Evolutionary conservation across 116 monocot species (phyloP), one percentile per base, ranked within the genome.

Genomic region (Cymodocea nodosa): DNA sequence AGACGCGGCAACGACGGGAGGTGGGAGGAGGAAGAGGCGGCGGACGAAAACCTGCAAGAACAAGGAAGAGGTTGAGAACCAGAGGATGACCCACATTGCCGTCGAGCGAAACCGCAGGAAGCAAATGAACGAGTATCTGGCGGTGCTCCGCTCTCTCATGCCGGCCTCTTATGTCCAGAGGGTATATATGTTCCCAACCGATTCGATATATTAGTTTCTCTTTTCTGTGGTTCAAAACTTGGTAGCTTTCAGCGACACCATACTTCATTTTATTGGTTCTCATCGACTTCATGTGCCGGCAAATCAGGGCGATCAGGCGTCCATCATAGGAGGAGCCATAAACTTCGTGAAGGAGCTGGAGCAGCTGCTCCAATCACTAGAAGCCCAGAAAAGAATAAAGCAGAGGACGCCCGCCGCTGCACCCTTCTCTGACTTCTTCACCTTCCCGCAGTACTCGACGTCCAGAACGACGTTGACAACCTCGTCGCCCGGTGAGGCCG

Each of bases 61-160:
- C 72, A 67, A 83, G 63, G 87, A 83, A 61, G 87, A 83, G 73
- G 70, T 78, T 58, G 83, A 83, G 83, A 75, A 73, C 73, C 85
- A 85, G 71, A 80, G 85, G 74, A 85, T 83, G 76, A 81, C 85
- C 2, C 89, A 90, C 77, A 90, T 90, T 76, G 81, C 83, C 18
- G 89, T 90, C 15, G 89, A 90, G 74, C 77, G 89, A 55, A 90
- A 90, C 72, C 77, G 89, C 12, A 69, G 89, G 56, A 83, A 81
- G 63, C 89, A 78, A 50, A 90, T 90, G 86, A 90, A 90, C 59
- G 81, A 85, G 51, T 69, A 85, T 72, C 86, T 90, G 44, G 61
- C 74, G 2, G 76, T 76, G 6, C 75, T 90, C 35, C 80, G 81
- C 37, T 83, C 85, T 0, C 76, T 90, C 61, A 90, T 90, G 86